phyloP scores from a whole-genome alignment of 2,329 filamentous ascomycete genomes.

The Anisogramma anomala region DNA sequence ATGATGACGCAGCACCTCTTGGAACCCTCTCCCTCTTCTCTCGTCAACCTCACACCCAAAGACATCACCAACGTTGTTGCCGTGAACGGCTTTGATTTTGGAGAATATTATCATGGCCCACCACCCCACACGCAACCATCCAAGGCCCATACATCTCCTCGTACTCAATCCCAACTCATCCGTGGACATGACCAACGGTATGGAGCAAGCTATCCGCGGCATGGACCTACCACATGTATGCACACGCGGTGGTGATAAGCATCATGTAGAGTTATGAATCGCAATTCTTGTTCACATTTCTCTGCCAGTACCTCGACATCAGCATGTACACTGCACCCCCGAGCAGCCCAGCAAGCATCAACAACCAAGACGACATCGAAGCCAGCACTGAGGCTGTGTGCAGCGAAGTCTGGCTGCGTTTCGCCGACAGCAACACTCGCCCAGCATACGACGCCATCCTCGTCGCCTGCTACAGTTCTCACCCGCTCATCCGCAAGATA shows the following conservation, averaged over 20 bases:
- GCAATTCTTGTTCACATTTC: not conserved
- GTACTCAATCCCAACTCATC: slow-evolving; percentile 76
- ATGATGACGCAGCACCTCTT: no score
- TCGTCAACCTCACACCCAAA: no score
- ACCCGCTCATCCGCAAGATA: slow-evolving; percentile 59
- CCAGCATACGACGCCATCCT: slow-evolving; percentile 61
- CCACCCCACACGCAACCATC: not conserved
- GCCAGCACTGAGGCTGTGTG: slow-evolving; percentile 53
- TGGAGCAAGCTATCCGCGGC: slow-evolving; percentile 39
- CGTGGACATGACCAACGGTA: slow-evolving; percentile 55
- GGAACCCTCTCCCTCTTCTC: no score
- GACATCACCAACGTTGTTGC: no score
- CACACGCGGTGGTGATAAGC: not conserved
- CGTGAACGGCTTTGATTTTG: no score
- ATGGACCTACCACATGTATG: slow-evolving; percentile 29
- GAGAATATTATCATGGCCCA: no score
- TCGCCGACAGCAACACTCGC: slow-evolving; percentile 24
- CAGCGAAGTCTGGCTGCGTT: no score
- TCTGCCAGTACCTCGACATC: slow-evolving; percentile 35
- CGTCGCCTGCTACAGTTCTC: slow-evolving; percentile 79
- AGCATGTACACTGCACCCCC: slow-evolving; percentile 54
- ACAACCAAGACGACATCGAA: slow-evolving; percentile 58
- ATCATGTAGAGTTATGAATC: not conserved
- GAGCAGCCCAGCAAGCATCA: slow-evolving; percentile 61
- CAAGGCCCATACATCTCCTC: slow-evolving; percentile 39